Percentiles rank a stretch among this genome's conserved stretches.
Evolutionary conservation across 257 asterid genomes (phyloP).

Genomic region (Hygrophila difformis): DNA sequence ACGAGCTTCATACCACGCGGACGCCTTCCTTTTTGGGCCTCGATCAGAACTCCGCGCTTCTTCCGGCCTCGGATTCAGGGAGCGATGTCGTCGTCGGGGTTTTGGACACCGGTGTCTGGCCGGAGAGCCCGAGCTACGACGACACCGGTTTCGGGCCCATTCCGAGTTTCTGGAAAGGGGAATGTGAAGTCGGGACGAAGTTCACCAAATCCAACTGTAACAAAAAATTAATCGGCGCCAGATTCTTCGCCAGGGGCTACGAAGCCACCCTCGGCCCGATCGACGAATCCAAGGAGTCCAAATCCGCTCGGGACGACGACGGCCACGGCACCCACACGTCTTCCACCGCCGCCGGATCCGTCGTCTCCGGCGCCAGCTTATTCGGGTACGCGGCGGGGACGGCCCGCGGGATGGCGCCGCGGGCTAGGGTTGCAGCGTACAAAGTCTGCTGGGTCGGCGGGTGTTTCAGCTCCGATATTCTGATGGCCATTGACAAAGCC

Average conservation of each 20-base stretch:
- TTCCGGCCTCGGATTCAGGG: slow-evolving; percentile 44
- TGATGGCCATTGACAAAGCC: slow-evolving; percentile 80
- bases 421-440: slow-evolving; percentile 64
- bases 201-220: slow-evolving; percentile 54
- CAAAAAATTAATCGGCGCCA: slow-evolving; percentile 68
- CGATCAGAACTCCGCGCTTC: slow-evolving; percentile 45
- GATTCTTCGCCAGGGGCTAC: slow-evolving; percentile 60
- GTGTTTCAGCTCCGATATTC: slow-evolving; percentile 73
- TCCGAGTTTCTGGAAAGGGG: slow-evolving; percentile 73
- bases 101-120: slow-evolving; percentile 90
- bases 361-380: slow-evolving; percentile 58
- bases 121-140: slow-evolving; percentile 77
- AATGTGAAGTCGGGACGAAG: slow-evolving; percentile 58
- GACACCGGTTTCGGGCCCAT: slow-evolving; percentile 63
- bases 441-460: slow-evolving; percentile 87
- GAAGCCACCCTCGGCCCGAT: slow-evolving; percentile 71
- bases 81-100: slow-evolving; percentile 70
- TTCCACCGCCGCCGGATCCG: slow-evolving; percentile 70
- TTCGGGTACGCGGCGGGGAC: slow-evolving; percentile 72
- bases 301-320: slow-evolving; percentile 79
- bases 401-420: slow-evolving; percentile 93
- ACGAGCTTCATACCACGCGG: slow-evolving; percentile 85
- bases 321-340: slow-evolving; percentile 97
- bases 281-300: slow-evolving; percentile 56
- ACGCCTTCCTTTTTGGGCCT: slow-evolving; percentile 76